Base-by-base conservation (phyloP, 805 yeast genomes). In the Priceomyces fermenticarens region DNA sequence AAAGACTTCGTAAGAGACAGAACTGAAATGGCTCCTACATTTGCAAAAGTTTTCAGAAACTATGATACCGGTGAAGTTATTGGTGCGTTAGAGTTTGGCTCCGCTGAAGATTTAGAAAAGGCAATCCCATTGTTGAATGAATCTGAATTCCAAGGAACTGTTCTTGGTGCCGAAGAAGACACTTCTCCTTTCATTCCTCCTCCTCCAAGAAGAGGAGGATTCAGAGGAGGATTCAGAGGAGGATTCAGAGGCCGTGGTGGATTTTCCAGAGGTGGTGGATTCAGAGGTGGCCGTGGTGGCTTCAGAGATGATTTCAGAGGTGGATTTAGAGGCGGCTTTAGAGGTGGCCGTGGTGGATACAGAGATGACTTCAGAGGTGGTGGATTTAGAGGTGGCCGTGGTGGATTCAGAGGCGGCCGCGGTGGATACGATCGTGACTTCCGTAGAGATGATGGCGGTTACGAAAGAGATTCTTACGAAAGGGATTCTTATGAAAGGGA, bases 1-100 rank as follows among this genome's bases (percentile, higher is more conserved):
- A 86, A 89, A 72, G 98, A 91, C 70, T 81, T 87, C 60, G 89
- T 88, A 50, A 78, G 95, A 61, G 89, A 85, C 46, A 84, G 80
- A 65, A 80, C 78, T 42, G 70, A 76, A 47, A 62, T 75, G 48
- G 77, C 80, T 44, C 85, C 88, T 43, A 78, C 83, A 27, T 85
- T 83, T 50, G 70, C 72, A 53, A 65, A 69, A 59, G 71, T 69
- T 63, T 75, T 55, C 70, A 73, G 71, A 62, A 74, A 63, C 65
- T 75, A 57, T 58, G 72, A 58, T 62, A 63, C 63, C 61, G 65
- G 67, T 49, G 72, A 65, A 55, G 68, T 60, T 55, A 64, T 59
- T 37, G 80, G 82, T 52, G 72, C 72, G 43, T 69, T 79, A 51
- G 84, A 79, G 63, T 77, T 79, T 46, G 60, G 67, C 12, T 60